A percentile compares a stretch with the other conserved stretches of the same genome.
Conservation (phyloP, 2,329 filamentous ascomycete genomes). For the Exophiala mesophila region DNA sequence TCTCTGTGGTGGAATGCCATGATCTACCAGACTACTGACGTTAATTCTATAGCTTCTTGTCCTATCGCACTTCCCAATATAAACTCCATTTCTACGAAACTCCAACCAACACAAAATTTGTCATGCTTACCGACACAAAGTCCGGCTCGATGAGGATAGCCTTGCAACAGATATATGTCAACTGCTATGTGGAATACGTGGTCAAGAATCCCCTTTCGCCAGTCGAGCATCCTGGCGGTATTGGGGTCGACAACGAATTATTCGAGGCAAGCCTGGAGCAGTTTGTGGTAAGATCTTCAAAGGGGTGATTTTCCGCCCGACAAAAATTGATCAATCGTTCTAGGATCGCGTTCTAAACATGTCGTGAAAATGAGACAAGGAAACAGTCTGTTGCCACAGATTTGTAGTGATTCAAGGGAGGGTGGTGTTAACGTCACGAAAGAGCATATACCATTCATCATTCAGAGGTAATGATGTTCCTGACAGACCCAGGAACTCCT, state of each 20-base stretch:
- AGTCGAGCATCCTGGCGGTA: slow-evolving; percentile 55
- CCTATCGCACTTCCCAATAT: slow-evolving; percentile 89
- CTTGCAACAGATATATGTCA: slow-evolving; percentile 96
- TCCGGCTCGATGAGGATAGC: slow-evolving; percentile 89
- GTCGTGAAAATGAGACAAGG: neutral
- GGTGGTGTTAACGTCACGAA: too few species aligned
- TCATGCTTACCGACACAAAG: slow-evolving; percentile 89
- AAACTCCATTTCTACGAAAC: slow-evolving; percentile 99
- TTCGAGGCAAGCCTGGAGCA: slow-evolving; percentile 56
- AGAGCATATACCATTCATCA: too few species aligned
- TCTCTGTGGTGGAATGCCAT: neutral
- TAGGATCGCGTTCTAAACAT: slow-evolving; percentile 27
- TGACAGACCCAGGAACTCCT: too few species aligned
- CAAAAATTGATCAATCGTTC: neutral
- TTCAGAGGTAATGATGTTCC: too few species aligned
- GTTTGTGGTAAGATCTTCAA: slow-evolving; percentile 41
- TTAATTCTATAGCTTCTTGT: slow-evolving; percentile 66
- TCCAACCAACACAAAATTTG: slow-evolving; percentile 88
- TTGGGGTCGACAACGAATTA: slow-evolving; percentile 61
- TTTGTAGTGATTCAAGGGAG: too few species aligned
- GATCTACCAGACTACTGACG: slow-evolving; percentile 18
- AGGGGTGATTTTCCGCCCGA: neutral
- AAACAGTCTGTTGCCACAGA: neutral
- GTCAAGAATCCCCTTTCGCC: slow-evolving; percentile 62
- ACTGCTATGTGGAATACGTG: slow-evolving; percentile 91